Evolutionary conservation across 257 asterid genomes (phyloP), one percentile per base, ranked within the genome.

Genomic region (Solanum neorickii): DNA sequence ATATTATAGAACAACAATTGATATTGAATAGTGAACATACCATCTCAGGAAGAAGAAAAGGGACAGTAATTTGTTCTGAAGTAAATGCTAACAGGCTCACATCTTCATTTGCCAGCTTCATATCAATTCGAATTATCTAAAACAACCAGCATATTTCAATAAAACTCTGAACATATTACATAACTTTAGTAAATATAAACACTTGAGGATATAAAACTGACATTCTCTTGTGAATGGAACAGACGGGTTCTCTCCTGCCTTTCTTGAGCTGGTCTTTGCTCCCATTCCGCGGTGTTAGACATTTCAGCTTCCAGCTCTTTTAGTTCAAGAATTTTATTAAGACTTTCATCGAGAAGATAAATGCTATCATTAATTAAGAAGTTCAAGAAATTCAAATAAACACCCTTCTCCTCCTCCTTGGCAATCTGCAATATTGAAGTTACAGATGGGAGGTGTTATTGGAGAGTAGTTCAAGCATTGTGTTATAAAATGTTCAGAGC

Each of bases 181-280:
- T 86, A 73, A 84, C 88, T 74, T 29, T 41, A 78, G 76, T 56
- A 73, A 75, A 88, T 68, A 46, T 35, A 60, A 86, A 37, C 78
- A 41, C 56, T 69, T 23, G 69, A 86, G 68, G 73, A 60, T 46
- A 65, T 86, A 84, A 91, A 49, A 92, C 98, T 52, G 46, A 96
- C 99, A 92, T 97, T 96, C 94, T 96, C 99, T 93, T 96, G 99
- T 83, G 99, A 94, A 83, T 95, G 98, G 94, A 96, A 95, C 86
- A 93, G 94, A 37, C 98, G 94, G 88, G 99, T 96, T 90, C 98
- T 93, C 94, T 95, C 98, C 94, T 96, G 99, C 90, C 98, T 94
- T 91, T 95, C 99, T 87, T 95, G 98, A 87, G 97, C 94, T 41
- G 98, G 95, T 87, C 98, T 92, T 85, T 91, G 92, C 92, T 97